phyloP scores from a whole-genome alignment of 2,329 filamentous ascomycete genomes.

The Xylariaceae sp. region DNA sequence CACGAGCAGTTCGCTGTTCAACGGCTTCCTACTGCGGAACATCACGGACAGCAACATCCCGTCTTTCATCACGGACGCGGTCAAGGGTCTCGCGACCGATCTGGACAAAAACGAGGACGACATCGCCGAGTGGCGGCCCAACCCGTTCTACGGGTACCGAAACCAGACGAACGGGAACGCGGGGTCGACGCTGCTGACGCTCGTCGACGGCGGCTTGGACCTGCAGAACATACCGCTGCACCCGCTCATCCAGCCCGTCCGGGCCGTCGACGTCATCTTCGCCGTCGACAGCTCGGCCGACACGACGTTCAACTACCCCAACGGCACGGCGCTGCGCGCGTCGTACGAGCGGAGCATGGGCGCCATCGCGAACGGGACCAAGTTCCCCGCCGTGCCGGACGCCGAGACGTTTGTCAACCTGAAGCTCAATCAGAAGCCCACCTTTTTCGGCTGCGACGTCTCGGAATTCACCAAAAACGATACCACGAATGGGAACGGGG shows the following conservation, averaged over 20 bases:
- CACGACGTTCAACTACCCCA: slow-evolving; percentile 64
- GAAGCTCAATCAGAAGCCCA: slow-evolving; percentile 66
- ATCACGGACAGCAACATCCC: slow-evolving; percentile 43
- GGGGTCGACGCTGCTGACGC: slow-evolving; percentile 49
- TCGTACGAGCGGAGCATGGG: slow-evolving; percentile 64
- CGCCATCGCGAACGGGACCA: slow-evolving; percentile 54
- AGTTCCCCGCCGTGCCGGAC: slow-evolving; percentile 68
- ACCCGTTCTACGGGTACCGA: slow-evolving; percentile 68
- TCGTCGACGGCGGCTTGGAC: slow-evolving; percentile 77
- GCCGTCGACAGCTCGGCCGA: slow-evolving; percentile 75
- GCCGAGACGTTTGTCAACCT: slow-evolving; percentile 74
- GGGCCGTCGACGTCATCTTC: slow-evolving; percentile 73
- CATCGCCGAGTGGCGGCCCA: slow-evolving; percentile 67
- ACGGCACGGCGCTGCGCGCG: slow-evolving; percentile 68
- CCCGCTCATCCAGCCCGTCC: slow-evolving; percentile 68
- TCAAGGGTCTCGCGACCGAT: slow-evolving; percentile 48
- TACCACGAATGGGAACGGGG: too few relatives aligned
- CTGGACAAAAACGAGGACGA: slow-evolving; percentile 60
- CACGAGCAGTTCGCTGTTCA: slow-evolving; percentile 81
- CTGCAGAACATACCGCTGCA: slow-evolving; percentile 74
- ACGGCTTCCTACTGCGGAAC: slow-evolving; percentile 64
- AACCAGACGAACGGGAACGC: slow-evolving; percentile 54
- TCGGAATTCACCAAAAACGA: slow-evolving; percentile 48
- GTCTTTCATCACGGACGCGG: slow-evolving; percentile 43
- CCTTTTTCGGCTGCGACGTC: slow-evolving; percentile 74